Conservation (phyloP, 192 early-diverging fungal genomes). For the Phycomyces blakesleeanus region DNA sequence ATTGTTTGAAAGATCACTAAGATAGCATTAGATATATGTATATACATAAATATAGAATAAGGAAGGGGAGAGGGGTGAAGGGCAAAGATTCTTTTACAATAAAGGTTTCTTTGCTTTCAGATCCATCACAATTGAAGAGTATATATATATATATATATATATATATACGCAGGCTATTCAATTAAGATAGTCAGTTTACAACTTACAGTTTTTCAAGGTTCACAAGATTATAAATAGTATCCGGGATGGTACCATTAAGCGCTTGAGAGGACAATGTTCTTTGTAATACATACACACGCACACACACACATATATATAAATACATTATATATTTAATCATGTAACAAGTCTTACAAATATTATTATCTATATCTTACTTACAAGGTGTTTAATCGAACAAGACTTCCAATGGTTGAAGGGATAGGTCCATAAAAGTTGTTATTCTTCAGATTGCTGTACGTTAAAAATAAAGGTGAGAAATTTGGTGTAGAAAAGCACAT, state of each 20-base stretch:
- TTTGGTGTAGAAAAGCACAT: too few relatives aligned
- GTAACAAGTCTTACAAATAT: neutral
- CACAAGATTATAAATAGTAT: conserved; percentile 13
- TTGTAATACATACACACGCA: too few relatives aligned
- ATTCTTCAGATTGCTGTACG: conserved; percentile 4
- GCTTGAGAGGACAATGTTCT: conserved; percentile 10
- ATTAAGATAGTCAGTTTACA: too few relatives aligned
- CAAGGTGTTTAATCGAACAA: conserved; percentile 8
- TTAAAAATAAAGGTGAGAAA: neutral
- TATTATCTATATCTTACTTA: conserved; percentile 10
- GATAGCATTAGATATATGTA: neutral
- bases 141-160: too few relatives aligned
- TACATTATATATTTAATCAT: too few relatives aligned
- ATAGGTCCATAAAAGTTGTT: conserved; percentile 15
- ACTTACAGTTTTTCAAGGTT: conserved; percentile 29
- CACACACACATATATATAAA: too few relatives aligned
- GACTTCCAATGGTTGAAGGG: conserved; percentile 14
- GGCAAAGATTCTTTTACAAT: too few relatives aligned
- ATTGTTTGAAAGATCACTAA: conserved; percentile 33
- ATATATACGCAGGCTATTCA: too few relatives aligned
- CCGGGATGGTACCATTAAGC: conserved; percentile 25
- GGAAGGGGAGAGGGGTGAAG: too few relatives aligned
- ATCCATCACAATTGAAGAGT: too few relatives aligned
- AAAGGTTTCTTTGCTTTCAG: too few relatives aligned
- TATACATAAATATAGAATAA: too few relatives aligned